Percentiles rank a stretch among this genome's conserved stretches.
Conservation (phyloP, 2,329 filamentous ascomycete genomes). For the Drechslerella stenobrocha region DNA sequence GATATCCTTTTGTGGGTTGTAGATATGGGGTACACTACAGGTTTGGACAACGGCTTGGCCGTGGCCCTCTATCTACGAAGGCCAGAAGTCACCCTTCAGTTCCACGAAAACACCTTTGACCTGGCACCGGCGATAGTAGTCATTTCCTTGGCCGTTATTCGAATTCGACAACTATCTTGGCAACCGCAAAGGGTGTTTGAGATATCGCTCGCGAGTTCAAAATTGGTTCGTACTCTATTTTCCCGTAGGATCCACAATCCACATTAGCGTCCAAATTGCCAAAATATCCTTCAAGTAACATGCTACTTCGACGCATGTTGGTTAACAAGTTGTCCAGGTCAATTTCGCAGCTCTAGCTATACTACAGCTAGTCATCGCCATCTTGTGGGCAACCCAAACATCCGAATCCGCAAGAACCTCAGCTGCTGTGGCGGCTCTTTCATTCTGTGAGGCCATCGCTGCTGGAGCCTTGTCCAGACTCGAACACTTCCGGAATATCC, state of each 20-base stretch:
- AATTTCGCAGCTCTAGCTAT: constrained; percentile 29
- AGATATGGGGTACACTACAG: background rate
- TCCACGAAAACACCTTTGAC: constrained; percentile 36
- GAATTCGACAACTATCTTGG: constrained; percentile 26
- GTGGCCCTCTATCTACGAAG: background rate
- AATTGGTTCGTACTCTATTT: constrained; percentile 20
- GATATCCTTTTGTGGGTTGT: no score
- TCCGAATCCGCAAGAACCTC: constrained; percentile 25
- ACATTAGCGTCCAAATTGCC: no score
- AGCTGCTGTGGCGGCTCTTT: constrained; percentile 26
- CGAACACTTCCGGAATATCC: constrained; percentile 42
- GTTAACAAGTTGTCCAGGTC: constrained; percentile 11
- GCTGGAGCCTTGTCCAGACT: constrained; percentile 28
- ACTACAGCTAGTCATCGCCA: constrained; percentile 24
- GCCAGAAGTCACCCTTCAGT: constrained; percentile 27
- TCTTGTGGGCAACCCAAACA: constrained; percentile 29
- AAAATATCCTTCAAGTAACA: no score
- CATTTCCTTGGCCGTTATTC: constrained; percentile 20
- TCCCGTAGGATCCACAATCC: background rate
- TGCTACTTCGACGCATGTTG: background rate
- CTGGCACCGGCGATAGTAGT: constrained; percentile 24
- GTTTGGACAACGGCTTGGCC: background rate
- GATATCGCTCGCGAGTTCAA: constrained; percentile 34
- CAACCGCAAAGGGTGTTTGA: constrained; percentile 37
- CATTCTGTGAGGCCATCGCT: constrained; percentile 38